Base-by-base conservation (phyloP, 2,329 filamentous ascomycete genomes). In the Macroventuria anomochaeta region DNA sequence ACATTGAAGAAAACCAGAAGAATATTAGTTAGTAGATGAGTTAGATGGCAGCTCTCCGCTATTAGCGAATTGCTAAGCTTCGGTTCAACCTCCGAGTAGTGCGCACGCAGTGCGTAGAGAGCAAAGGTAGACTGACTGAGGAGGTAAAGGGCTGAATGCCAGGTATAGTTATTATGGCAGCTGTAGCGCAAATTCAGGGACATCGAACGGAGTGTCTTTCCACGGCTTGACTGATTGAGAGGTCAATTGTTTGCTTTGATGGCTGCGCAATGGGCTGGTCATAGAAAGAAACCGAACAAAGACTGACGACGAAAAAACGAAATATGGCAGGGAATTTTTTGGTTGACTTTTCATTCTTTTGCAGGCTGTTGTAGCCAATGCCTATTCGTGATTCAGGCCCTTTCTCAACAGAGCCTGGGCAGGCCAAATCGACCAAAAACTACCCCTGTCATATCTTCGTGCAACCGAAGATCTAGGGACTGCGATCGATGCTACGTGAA, bases 261-360 rank as follows among this genome's bases (percentile, higher is more conserved):
- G 21, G n/a, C 37, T 18, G 21, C 13, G 17, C 13, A 26, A 38
- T 29, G 6, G 17, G 25, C 33, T 21, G 2, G 8, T 12, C 17
- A 20, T 11, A 12, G 7, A 17, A 12, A 46, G 6, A 8, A 11
- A 6, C 15, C 10, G 25, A 7, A 38, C 7, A 25, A 25, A 8
- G 25, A 36, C n/a, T 12, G 11, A 18, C 11, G 15, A 28, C 13
- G 25, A 12, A n/a, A n/a, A 28, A 17, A 17, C 17, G 1, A 8
- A n/a, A 42, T 5, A 50, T 11, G n/a, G n/a, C n/a, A 8, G 15
- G 4, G 25, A 13, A 13, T 15, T 11, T 12, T 44, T 51, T 55
- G 52, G 52, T 41, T 38, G 39, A 58, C 50, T 50, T 54, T 57
- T 54, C 33, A 49, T 57, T 58, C 38, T 53, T 60, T 58, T 61